Evolutionary conservation across 148 eudicot species (phyloP), one percentile per base, ranked within the genome.

Genomic region (Chenopodium berlandieri): DNA sequence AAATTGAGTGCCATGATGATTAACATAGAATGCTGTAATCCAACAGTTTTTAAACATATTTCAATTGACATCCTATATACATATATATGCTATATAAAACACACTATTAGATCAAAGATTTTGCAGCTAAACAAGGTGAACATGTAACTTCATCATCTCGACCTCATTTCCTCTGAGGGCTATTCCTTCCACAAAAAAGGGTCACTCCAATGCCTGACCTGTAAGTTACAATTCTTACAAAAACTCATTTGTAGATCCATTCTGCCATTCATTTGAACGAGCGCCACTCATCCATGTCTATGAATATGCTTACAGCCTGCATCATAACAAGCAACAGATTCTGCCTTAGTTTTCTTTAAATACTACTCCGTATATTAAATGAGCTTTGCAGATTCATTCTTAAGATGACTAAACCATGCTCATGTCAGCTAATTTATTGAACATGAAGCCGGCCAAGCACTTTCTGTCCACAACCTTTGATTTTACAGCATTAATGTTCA

Each of bases 231-330:
- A 71, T 71, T 79, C 22, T 37, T 71, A 44, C 62, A 77, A 50
- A 9, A 44, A 56, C 46, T 85, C 79, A 85, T 71, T 94, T 94
- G 92, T 94, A 93, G 69, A 94, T 94, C 97, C 98, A 94, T 23
- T 23, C 23, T 23, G 23, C 23, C 23, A 23, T 86, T 94, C 98
- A 30, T 93, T 91, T 44, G 98, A 89, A 58, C 98, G 97, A 47
- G 95, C 93, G 44, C 98, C 98, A 87, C 70, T 94, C 98, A 56
- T 94, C 98, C 98, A 94, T 90, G 84, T 92, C 97, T 70, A 94
- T 94, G 82, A 94, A 94, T 76, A 94, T 94, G 90, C 98, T 94
- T 44, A 94, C 97, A 30, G 98, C 98, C 98, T 94, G 92, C 80
- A 83, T 5, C 48, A 71, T 40, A 75, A 4, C 68, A 37, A 75